Conservation (phyloP, 2,329 filamentous ascomycete genomes). For the Fusarium sp. region DNA sequence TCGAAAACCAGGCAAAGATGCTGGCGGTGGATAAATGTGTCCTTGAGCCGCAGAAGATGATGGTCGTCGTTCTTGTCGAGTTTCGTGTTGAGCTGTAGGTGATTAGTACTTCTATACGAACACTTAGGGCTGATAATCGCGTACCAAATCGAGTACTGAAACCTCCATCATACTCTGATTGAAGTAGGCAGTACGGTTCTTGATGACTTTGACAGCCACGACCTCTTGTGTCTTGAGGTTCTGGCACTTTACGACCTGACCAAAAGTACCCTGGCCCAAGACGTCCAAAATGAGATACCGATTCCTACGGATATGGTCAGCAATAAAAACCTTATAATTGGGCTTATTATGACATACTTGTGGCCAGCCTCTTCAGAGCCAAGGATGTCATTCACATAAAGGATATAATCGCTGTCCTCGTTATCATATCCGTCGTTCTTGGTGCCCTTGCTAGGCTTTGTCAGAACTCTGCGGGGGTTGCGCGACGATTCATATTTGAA, state of each 20-base stretch:
- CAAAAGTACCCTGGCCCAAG: conserved; percentile 96
- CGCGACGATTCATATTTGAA: conserved; percentile 99
- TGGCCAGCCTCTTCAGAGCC: conserved; percentile 98
- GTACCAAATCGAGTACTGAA: conserved; percentile 92
- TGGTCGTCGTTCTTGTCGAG: conserved; percentile 99
- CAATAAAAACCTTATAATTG: conserved; percentile 14
- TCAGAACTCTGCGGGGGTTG: conserved; percentile 94
- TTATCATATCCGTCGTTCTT: conserved; percentile 99
- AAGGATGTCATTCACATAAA: conserved; percentile 98
- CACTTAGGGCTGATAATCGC: conserved; percentile 45
- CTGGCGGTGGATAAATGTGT: conserved; percentile 98
- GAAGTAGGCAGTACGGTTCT: conserved; percentile 98
- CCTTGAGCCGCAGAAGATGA: conserved; percentile 92
- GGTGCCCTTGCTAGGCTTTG: conserved; percentile 97
- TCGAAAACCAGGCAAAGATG: conserved; percentile 98
- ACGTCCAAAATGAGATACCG: conserved; percentile 98
- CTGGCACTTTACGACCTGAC: conserved; percentile 98
- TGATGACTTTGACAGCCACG: conserved; percentile 98
- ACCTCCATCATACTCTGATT: conserved; percentile 99
- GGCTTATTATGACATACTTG: conserved; percentile 74
- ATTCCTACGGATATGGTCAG: conserved; percentile 71
- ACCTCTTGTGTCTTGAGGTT: conserved; percentile 99
- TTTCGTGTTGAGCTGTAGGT: conserved; percentile 87
- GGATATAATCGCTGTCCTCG: conserved; percentile 98
- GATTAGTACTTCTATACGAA: conserved; percentile 45